Evolutionary conservation across 805 yeast species (phyloP).

Genomic region (Brettanomyces custersianus): DNA sequence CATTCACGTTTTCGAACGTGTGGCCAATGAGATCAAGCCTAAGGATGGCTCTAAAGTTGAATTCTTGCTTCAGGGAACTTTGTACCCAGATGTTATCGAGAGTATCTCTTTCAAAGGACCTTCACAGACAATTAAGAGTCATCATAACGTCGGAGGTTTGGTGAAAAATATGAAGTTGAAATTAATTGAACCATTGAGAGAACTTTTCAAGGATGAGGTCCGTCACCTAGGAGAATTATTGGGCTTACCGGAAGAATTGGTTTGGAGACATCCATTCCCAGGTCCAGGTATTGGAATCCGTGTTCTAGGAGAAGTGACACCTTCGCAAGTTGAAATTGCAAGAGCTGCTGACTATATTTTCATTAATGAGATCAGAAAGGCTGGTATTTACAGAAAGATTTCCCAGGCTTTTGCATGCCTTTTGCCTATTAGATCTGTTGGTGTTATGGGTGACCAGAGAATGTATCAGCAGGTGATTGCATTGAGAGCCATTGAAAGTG

Average conservation of each 20-base stretch:
- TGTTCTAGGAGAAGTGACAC: conserved; percentile 94
- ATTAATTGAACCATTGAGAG: conserved; percentile 97
- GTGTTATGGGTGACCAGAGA: conserved; percentile 99
- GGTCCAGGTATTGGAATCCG: conserved; percentile 99
- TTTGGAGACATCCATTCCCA: conserved; percentile 99
- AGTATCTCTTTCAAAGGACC: conserved; percentile 99
- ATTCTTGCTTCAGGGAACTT: conserved; percentile 90
- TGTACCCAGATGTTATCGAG: conserved; percentile 98
- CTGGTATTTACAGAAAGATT: conserved; percentile 86
- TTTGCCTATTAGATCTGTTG: conserved; percentile 96
- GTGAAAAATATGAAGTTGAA: conserved; percentile 97
- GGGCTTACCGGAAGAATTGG: conserved; percentile 94
- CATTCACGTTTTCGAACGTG: conserved; percentile 93
- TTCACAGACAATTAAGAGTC: conserved; percentile 98
- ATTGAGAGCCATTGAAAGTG: conserved; percentile 94
- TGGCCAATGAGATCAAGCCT: conserved; percentile 87
- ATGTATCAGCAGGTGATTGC: conserved; percentile 99
- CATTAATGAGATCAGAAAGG: conserved; percentile 90
- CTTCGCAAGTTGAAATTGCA: conserved; percentile 88
- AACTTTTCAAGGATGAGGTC: conserved; percentile 97
- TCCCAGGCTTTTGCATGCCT: conserved; percentile 97
- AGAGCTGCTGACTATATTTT: conserved; percentile 95
- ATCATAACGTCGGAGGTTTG: conserved; percentile 98
- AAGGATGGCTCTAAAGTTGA: conserved; percentile 85
- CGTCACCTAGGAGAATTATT: conserved; percentile 90